Percentiles rank a stretch among this genome's conserved stretches.
Conservation (phyloP, 192 early-diverging fungal genomes). For the Coemansia sp. region DNA sequence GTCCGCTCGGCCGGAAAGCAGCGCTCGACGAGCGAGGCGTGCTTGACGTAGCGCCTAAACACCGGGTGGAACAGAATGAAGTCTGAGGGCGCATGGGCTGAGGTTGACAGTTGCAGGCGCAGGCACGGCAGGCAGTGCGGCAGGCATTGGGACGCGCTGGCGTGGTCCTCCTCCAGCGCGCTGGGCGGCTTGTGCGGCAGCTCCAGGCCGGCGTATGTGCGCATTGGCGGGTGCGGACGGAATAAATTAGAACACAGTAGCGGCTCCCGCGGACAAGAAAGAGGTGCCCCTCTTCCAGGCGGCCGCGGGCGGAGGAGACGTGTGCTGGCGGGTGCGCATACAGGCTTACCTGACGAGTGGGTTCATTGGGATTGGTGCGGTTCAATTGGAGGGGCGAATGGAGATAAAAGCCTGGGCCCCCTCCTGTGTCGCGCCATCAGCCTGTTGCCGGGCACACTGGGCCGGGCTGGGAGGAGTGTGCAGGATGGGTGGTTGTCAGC, state of each 20-base stretch:
- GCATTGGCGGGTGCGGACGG: not conserved
- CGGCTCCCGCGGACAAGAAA: too few species aligned
- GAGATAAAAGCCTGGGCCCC: not conserved
- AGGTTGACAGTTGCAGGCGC: constrained; percentile 13
- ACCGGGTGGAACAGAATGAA: constrained; percentile 34
- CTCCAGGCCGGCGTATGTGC: constrained; percentile 7
- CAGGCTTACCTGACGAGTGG: constrained; percentile 17
- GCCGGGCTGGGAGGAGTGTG: too few species aligned
- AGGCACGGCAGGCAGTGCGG: not conserved
- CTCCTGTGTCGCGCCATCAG: not conserved
- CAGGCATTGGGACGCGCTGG: constrained; percentile 4
- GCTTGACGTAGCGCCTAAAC: constrained; percentile 64
- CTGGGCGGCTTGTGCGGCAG: constrained; percentile 5
- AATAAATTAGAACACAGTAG: not conserved
- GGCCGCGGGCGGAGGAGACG: not conserved
- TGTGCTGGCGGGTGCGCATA: constrained; percentile 1
- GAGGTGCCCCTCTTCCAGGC: not conserved
- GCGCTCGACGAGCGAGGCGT: constrained; percentile 71
- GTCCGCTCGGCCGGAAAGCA: constrained; percentile 60
- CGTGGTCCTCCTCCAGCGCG: not conserved
- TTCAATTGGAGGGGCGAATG: not conserved
- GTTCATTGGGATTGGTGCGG: constrained; percentile 24
- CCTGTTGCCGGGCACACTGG: not conserved
- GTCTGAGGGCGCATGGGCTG: constrained; percentile 21
- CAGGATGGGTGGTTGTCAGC: not conserved